phyloP scores from a whole-genome alignment of 2,329 filamentous ascomycete species.

The Alternaria sp. region DNA sequence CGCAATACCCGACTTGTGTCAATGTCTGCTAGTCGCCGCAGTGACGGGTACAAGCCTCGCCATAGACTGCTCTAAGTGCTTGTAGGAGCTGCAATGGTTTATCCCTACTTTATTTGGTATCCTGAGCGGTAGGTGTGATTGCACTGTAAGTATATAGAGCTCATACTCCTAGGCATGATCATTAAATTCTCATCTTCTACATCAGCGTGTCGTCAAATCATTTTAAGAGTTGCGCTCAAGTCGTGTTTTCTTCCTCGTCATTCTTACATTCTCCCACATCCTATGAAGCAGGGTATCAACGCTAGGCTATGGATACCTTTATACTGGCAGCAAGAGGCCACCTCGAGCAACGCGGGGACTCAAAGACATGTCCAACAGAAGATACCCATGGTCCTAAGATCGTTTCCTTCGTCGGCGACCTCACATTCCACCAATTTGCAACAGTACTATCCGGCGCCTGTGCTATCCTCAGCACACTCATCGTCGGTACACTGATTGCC shows the following conservation, averaged over 20 bases:
- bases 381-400: conserved; percentile 28
- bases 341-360: conserved; percentile 1
- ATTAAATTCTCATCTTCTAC: too few relatives aligned
- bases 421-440: conserved; percentile 40
- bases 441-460: conserved; percentile 34
- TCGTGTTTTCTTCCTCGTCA: neutral
- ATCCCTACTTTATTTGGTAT: conserved; percentile 3
- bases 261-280: neutral
- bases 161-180: neutral
- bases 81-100: neutral
- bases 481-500: conserved; percentile 26
- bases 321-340: conserved; percentile 6
- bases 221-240: neutral
- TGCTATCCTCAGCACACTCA: conserved; percentile 28
- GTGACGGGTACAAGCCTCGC: conserved; percentile 1
- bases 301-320: conserved; percentile 1
- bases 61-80: neutral
- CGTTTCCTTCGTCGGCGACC: conserved; percentile 31
- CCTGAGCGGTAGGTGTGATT: conserved; percentile 3
- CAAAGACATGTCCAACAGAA: conserved; percentile 26
- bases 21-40: conserved; percentile 1
- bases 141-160: neutral
- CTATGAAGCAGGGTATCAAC: neutral
- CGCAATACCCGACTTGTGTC: neutral
- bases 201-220: neutral